A percentile compares a stretch with the other conserved stretches of the same genome.
These are phyloP conservation scores for Fusarium humuli DNA, from an alignment of 2,329 filamentous ascomycete species.

Conservation along the genomic window DNA sequence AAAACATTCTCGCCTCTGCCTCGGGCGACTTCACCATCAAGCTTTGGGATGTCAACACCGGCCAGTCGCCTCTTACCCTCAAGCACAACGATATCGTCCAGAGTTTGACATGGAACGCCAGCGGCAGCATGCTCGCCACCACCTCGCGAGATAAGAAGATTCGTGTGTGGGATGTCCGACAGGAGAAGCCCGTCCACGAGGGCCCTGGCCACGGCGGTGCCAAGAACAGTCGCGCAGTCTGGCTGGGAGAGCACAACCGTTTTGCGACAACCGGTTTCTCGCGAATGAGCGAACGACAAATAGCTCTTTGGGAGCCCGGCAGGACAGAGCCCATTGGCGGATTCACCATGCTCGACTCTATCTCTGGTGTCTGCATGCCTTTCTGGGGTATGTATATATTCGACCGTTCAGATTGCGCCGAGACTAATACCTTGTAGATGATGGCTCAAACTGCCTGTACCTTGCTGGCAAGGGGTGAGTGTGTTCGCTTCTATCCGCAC, in stretches of 20 bases:
- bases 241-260: constrained; percentile 97
- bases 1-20: constrained; percentile 93
- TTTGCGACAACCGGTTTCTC: constrained; percentile 98
- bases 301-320: constrained; percentile 94
- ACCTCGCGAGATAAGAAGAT: constrained; percentile 99
- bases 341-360: constrained; percentile 91
- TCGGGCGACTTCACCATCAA: constrained; percentile 96
- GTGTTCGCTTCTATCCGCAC: constrained; percentile 23
- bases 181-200: constrained; percentile 89
- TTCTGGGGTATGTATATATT: constrained; percentile 81
- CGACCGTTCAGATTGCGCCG: neutral
- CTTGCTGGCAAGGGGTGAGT: constrained; percentile 94
- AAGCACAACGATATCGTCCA: constrained; percentile 94
- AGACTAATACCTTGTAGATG: constrained; percentile 65
- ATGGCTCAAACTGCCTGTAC: constrained; percentile 94
- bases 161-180: constrained; percentile 95
- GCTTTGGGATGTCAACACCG: constrained; percentile 91
- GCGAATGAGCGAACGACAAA: constrained; percentile 96
- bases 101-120: constrained; percentile 94
- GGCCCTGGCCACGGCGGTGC: constrained; percentile 87
- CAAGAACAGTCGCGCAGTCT: constrained; percentile 96
- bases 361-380: constrained; percentile 98
- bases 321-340: constrained; percentile 87
- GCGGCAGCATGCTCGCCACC: constrained; percentile 86
- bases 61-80: constrained; percentile 78